Base-by-base conservation (phyloP, 805 yeast genomes). In the Debaryomyces tyrocola region DNA sequence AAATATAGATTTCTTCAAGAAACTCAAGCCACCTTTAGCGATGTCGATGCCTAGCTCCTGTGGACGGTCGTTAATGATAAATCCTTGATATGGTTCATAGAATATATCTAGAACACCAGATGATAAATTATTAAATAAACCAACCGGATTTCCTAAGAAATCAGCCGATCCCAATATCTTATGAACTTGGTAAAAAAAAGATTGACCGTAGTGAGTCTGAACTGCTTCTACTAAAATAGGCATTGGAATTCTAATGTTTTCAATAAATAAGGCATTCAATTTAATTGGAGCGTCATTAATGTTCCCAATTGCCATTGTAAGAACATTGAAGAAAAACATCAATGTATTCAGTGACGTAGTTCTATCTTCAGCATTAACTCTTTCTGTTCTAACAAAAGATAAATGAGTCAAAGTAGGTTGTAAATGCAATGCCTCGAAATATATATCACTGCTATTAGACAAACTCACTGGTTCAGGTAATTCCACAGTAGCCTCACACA, bases 61-160 rank as follows among this genome's bases (percentile, higher is more conserved):
- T 0, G 99, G 99, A 33, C 97, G 73, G 64, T 94, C 99, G 51
- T 87, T 92, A 80, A 94, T 81, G 41, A 92, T 82, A 56, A 89
- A 88, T 0, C 99, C 99, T 61, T 90, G 94, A 59, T 92, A 94
- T 3, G 99, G 99, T 61, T 92, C 98, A 62, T 94, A 94, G 64
- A 94, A 94, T 15, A 94, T 86, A 64, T 94, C 99, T 80, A 90
- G 79, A 9, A 94, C 94, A 43, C 99, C 99, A 0, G 97, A 90
- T 47, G 96, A 84, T 47, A 94, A 74, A 55, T 90, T 91, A 63
- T 89, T 94, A 72, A 94, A 94, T 50, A 94, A 71, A 1, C 99
- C 99, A 24, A 95, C 98, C 0, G 99, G 99, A 55, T 95, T 94
- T 18, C 99, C 99, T 41, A 94, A 70, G 54, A 94, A 82, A 66